phyloP scores from a whole-genome alignment of 805 yeast genomes.

The Monosporozyma aerobia region DNA sequence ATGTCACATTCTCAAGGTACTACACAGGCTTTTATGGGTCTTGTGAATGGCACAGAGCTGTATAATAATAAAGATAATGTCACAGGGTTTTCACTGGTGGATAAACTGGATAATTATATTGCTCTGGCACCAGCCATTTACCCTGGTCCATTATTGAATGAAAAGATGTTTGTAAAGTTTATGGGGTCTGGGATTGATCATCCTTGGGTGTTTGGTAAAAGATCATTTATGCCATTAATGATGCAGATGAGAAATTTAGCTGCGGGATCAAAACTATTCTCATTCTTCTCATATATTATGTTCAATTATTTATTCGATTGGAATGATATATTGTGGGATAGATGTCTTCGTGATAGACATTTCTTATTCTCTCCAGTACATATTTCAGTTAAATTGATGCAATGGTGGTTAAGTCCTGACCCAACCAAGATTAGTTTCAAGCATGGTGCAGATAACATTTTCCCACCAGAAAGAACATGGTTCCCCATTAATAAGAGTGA shows the following conservation, averaged over 20 bases:
- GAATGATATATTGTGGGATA: conserved; percentile 74
- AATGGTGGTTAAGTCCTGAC: conserved; percentile 74
- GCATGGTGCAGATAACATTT: conserved; percentile 32
- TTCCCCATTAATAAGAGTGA: conserved; percentile 26
- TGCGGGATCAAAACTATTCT: conserved; percentile 45
- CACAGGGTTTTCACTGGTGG: neutral
- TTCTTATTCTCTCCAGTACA: conserved; percentile 81
- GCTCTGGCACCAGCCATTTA: conserved; percentile 88
- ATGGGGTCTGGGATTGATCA: conserved; percentile 44
- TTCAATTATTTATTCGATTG: conserved; percentile 83
- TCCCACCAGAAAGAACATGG: conserved; percentile 49
- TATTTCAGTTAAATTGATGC: conserved; percentile 72
- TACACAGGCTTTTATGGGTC: conserved; percentile 66
- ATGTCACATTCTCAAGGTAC: conserved; percentile 93
- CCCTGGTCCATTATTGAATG: conserved; percentile 69
- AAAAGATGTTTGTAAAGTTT: conserved; percentile 50
- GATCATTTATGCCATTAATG: conserved; percentile 72
- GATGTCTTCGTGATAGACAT: conserved; percentile 54
- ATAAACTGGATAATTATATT: conserved; percentile 54
- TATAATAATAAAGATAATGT: conserved; percentile 12
- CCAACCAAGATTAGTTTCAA: conserved; percentile 36
- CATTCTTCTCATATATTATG: conserved; percentile 65
- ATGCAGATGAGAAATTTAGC: conserved; percentile 44
- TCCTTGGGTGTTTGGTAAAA: conserved; percentile 59
- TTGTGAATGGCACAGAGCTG: conserved; percentile 38